A percentile compares a stretch with the other conserved stretches of the same genome.
Evolutionary conservation across 192 early-diverging fungal genomes (phyloP).

Genomic region (Obelidium mucronatum): DNA sequence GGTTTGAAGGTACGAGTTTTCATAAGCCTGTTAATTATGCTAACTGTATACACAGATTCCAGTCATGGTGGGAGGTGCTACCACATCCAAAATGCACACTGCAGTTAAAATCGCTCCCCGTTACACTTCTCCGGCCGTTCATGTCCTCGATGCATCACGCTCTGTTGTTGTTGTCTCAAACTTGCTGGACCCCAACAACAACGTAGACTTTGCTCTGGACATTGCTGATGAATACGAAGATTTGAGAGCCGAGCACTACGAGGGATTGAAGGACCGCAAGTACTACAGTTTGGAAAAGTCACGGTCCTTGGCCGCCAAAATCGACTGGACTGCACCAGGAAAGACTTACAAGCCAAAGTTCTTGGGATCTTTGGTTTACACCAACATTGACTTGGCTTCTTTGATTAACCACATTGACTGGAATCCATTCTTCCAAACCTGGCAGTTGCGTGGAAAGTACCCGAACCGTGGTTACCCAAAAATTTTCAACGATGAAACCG

Average conservation of each 20-base stretch:
- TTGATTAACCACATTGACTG: slow-evolving; percentile 92
- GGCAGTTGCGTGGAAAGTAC: slow-evolving; percentile 95
- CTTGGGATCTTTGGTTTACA: slow-evolving; percentile 78
- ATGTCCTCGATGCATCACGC: slow-evolving; percentile 90
- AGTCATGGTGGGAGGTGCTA: slow-evolving; percentile 93
- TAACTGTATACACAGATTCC: slow-evolving; percentile 62
- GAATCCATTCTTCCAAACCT: slow-evolving; percentile 99
- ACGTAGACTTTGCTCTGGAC: slow-evolving; percentile 90
- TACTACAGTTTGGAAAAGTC: slow-evolving; percentile 78
- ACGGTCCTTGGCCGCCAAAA: slow-evolving; percentile 64
- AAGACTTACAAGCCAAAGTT: slow-evolving; percentile 82
- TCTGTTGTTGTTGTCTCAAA: slow-evolving; percentile 90
- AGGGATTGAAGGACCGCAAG: slow-evolving; percentile 85
- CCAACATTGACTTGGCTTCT: slow-evolving; percentile 77
- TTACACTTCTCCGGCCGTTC: slow-evolving; percentile 80
- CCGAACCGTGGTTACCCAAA: slow-evolving; percentile 97
- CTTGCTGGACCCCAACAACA: slow-evolving; percentile 76
- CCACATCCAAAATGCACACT: slow-evolving; percentile 95
- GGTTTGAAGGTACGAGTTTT: slow-evolving; percentile 65
- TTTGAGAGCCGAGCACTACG: slow-evolving; percentile 90
- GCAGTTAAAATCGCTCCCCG: slow-evolving; percentile 96
- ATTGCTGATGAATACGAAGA: slow-evolving; percentile 94
- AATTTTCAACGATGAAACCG: slow-evolving; percentile 95
- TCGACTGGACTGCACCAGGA: slow-evolving; percentile 75
- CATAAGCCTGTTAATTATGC: slow-evolving; percentile 28